Base-by-base conservation (phyloP, 176 grass and related monocot species). In the Stipa capillata region DNA sequence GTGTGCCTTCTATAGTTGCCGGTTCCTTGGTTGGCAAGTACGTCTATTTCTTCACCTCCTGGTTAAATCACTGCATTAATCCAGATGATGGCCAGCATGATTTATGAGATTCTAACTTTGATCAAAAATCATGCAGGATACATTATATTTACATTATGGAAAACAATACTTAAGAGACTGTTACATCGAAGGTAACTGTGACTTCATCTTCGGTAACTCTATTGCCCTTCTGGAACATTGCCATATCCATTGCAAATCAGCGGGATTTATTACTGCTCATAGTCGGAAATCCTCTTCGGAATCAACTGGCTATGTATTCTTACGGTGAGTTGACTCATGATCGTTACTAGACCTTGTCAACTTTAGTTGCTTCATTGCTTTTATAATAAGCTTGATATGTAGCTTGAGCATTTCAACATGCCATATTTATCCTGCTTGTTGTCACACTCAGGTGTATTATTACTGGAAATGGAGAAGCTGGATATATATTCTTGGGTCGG, bases 21-120 rank as follows among this genome's bases (percentile, higher is more conserved):
- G 84, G n/a, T 99, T 99, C 85, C 96, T 95, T 25, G 92, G 96
- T 44, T 99, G 96, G 92, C 96, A 99, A 68, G 96, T 95, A 72
- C 8, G 44, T 40, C 35, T 58, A 10, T 76, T 49, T 73, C 53
- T 10, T 49, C 62, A 63, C 9, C 50, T 84, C 41, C 35, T 86
- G 1, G 25, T 72, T 77, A 62, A 35, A 63, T 64, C 23, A 18
- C 2, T 55, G 25, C 39, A 24, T 9, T 61, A 24, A 27, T 44
- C 31, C n/a, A 16, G 39, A 36, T 16, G 23, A 31, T 27, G 60
- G 42, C 21, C 42, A 52, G 4, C 28, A 52, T 8, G 70, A 52
- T 1, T 40, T 88, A 18, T 51, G 25, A 74, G 36, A 74, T 17
- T 58, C 60, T 84, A 20, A 88, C n/a, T n/a, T 44, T 0, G 10